These are phyloP conservation scores for Colletotrichum chrysophilum DNA, from an alignment of 2,329 filamentous ascomycete genomes.

Conservation along the genomic window DNA sequence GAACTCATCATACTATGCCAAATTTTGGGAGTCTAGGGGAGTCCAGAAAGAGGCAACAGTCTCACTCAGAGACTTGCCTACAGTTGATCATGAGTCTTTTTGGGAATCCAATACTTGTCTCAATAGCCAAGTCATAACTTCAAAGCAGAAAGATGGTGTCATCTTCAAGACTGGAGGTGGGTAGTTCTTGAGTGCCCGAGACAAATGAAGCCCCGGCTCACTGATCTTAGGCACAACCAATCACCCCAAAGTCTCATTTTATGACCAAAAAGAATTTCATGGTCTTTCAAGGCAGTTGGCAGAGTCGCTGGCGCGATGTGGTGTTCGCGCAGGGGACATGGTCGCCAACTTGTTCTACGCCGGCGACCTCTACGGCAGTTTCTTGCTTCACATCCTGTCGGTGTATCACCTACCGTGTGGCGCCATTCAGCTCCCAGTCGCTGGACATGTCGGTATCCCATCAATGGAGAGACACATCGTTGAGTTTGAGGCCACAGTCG, in stretches of 20 bases:
- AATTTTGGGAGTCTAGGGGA: neutral
- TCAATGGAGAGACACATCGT: constrained; percentile 15
- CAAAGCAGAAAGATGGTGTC: constrained; percentile 11
- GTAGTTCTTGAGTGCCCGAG: neutral
- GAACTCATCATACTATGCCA: constrained; percentile 8
- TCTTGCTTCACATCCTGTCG: constrained; percentile 12
- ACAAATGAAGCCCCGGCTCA: neutral
- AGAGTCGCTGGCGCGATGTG: constrained; percentile 1
- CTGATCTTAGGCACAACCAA: neutral
- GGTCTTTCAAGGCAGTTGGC: constrained; percentile 2
- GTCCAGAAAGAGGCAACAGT: neutral
- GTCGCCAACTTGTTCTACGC: constrained; percentile 16
- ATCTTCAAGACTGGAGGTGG: constrained; percentile 13
- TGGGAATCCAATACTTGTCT: constrained; percentile 14
- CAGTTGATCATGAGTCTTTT: constrained; percentile 4
- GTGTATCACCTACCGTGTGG: constrained; percentile 7
- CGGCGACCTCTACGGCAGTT: constrained; percentile 16
- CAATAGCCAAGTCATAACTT: constrained; percentile 7
- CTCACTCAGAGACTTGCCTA: neutral
- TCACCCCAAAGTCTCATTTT: constrained; percentile 14
- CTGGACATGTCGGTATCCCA: constrained; percentile 1
- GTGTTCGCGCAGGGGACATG: constrained; percentile 1
- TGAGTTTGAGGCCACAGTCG: constrained; percentile 5
- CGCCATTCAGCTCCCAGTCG: constrained; percentile 5
- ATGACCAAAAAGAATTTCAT: constrained; percentile 2